Base-by-base conservation (phyloP, 345 rosid genomes). In the Brassica incana region DNA sequence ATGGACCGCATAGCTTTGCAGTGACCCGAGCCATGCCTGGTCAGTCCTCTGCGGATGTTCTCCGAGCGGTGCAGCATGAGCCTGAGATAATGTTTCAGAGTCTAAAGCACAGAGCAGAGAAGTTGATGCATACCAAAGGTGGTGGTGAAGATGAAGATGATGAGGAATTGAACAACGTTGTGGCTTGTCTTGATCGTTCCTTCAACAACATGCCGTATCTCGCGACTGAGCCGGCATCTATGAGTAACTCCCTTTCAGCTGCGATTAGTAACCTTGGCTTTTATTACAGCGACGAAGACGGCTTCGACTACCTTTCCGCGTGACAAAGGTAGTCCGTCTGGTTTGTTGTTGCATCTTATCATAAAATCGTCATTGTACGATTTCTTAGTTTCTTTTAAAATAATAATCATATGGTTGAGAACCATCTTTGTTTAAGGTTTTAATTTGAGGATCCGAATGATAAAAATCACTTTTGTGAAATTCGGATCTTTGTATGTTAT, bases 61-160 rank as follows among this genome's bases (percentile, higher is more conserved):
- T 96, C 83, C 92, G 98, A 27, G 88, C 86, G 68, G 83, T 92
- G 97, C 98, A 89, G 88, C 95, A 96, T 67, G 97, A 96, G 91
- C 99, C 99, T 1, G 91, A 90, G 88, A 88, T 96, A 70, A 96
- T 96, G 98, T 89, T 89, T 72, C 89, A 93, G 89, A 89, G 97
- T 1, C 87, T 96, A 45, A 93, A 92, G 89, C 92, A 93, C 85
- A 87, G 97, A 1, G 97, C 91, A 0, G 95, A 88, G 77, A 98
- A 90, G 5, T 0, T 78, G 73, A 78, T 78, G 81, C 72, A 76
- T 23, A 36, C 30, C 23, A 80, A 81, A 54, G 75, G 85, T 5
- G 38, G 65, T 32, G 78, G 27, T 0, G 81, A 72, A 11, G 73
- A 72, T 6, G 69, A 69, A 3, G 76, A 50, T 5, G 69, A 20